These are phyloP conservation scores for Tricholoma sp. DNA, from an alignment of 768 basidiomycete genomes.

Conservation along the genomic window DNA sequence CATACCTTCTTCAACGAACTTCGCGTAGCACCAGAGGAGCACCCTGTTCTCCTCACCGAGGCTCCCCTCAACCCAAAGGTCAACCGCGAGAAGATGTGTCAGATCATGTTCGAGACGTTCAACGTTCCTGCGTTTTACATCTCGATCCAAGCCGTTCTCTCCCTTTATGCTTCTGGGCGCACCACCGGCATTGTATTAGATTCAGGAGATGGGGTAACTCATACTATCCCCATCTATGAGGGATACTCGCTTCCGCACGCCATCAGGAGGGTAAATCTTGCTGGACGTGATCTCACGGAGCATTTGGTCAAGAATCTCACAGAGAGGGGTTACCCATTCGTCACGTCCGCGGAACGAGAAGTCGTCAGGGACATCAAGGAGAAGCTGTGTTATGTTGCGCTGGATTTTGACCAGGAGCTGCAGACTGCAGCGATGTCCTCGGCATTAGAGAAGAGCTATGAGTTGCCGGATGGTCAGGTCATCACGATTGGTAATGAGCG, in stretches of 20 bases:
- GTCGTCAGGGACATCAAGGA: constrained; percentile 97
- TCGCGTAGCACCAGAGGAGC: constrained; percentile 89
- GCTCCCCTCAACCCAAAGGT: constrained; percentile 91
- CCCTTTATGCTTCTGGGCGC: constrained; percentile 92
- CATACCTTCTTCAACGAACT: constrained; percentile 97
- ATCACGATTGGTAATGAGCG: constrained; percentile 92
- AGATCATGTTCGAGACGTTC: constrained; percentile 97
- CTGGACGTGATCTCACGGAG: constrained; percentile 89
- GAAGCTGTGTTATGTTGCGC: constrained; percentile 92
- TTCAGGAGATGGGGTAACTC: constrained; percentile 96
- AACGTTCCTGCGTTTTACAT: constrained; percentile 92
- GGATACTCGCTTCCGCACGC: constrained; percentile 90
- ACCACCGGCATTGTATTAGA: constrained; percentile 94
- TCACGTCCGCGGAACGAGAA: constrained; percentile 89
- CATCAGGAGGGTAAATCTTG: constrained; percentile 86
- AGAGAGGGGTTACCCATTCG: constrained; percentile 93
- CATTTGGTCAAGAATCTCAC: constrained; percentile 77
- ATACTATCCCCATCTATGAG: constrained; percentile 96
- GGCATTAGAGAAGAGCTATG: constrained; percentile 89
- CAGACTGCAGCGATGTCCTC: constrained; percentile 87
- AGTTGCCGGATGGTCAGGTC: constrained; percentile 89
- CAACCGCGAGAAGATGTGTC: constrained; percentile 91
- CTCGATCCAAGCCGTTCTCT: constrained; percentile 86
- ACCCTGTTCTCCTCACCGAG: constrained; percentile 87
- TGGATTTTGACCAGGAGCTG: constrained; percentile 92